Evolutionary conservation across 148 eudicot species (phyloP).

Genomic region (Persicaria maculosa): DNA sequence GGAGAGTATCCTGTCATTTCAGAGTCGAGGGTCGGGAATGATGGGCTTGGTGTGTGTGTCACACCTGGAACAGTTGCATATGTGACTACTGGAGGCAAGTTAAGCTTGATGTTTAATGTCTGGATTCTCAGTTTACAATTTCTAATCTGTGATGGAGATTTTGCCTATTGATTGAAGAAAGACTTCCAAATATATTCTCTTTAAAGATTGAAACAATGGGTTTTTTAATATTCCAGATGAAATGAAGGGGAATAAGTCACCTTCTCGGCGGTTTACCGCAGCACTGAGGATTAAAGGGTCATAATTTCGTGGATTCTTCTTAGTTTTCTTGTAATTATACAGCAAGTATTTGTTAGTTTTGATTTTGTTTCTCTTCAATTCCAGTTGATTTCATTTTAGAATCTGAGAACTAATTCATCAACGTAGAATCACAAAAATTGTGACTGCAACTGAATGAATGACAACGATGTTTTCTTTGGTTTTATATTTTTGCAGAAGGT

Average conservation of each 20-base stretch:
- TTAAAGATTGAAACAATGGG: neutral
- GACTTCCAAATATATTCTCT: too few relatives aligned
- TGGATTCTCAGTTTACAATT: neutral
- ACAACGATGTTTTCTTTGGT: too few relatives aligned
- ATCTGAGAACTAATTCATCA: too few relatives aligned
- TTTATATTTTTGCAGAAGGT: too few relatives aligned
- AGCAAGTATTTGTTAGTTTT: neutral
- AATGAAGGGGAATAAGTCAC: neutral
- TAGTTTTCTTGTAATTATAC: neutral
- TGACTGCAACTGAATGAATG: too few relatives aligned
- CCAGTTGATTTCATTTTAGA: too few relatives aligned
- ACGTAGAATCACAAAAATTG: too few relatives aligned
- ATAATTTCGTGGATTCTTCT: neutral
- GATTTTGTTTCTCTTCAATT: neutral
- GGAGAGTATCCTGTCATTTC: constrained; percentile 80
- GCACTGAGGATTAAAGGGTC: neutral
- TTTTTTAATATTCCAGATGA: neutral
- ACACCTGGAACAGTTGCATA: constrained; percentile 81
- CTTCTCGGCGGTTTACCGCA: neutral
- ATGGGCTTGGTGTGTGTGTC: constrained; percentile 66
- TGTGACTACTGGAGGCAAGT: constrained; percentile 84
- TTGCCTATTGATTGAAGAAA: neutral
- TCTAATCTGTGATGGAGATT: neutral
- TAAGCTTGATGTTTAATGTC: neutral
- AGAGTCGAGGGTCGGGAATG: constrained; percentile 92